Base-by-base conservation (phyloP, 164 flowering plant genomes). In the Nymphaea thermarum region DNA sequence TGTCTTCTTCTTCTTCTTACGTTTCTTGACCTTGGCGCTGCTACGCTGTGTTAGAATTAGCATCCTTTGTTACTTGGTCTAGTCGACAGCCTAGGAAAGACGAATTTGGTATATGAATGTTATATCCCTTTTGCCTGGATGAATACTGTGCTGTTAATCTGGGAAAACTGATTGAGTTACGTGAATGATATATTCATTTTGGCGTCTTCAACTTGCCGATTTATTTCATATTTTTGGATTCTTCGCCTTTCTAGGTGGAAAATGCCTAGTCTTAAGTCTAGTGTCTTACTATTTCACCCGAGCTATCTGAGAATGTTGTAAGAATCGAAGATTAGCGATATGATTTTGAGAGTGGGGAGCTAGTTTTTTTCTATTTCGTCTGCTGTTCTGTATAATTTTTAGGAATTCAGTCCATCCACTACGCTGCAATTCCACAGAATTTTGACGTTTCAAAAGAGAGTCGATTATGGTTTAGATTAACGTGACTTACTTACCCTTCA, bases 41-140 rank as follows among this genome's bases (percentile, higher is more conserved):
- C 36, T 25, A 25, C 36, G 36, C 36, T 25, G 36, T 25, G 36
- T 44, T 15, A 64, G 7, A 18, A 36, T 42, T 71, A 14, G 44
- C 18, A 36, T 65, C 67, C 3, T 67, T 67, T 43, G 63, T 68
- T 42, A 74, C 74, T 41, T 3, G 62, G 68, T 77, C 77, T 43
- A 74, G n/a, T 25, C 80, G 70, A 43, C 72, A 77, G 80, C 77
- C 75, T 4, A 75, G 63, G 69, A 77, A 77, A 67, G 72, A 65
- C 71, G 72, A 44, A 77, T 74, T 25, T 25, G 36, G 36, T 25
- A 25, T 25, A 25, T 25, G 36, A 25, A 25, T 25, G 36, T 25
- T 25, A 25, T 25, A 25, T 25, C 36, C 36, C 36, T 25, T 25
- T 25, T 25, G 36, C 36, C 36, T 25, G 36, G 36, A 25, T 25